Conservation (phyloP, 2,329 filamentous ascomycete genomes). For the Fusarium austroafricanum region DNA sequence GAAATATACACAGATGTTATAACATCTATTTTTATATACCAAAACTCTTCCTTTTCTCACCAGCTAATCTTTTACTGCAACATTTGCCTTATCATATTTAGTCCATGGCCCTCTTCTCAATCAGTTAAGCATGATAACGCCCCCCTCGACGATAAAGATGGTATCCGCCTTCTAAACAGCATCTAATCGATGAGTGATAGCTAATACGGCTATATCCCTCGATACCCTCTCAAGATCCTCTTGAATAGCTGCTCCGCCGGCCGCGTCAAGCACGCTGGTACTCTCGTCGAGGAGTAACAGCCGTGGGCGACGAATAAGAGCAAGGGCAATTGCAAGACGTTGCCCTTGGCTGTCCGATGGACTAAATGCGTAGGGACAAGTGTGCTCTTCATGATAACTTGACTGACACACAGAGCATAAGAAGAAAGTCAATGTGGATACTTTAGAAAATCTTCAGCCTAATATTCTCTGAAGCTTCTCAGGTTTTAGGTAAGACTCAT, state of each 20-base stretch:
- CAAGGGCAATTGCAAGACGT: slow-evolving; percentile 77
- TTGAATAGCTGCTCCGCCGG: no score
- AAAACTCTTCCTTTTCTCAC: no score
- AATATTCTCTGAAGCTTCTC: no score
- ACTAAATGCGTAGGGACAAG: no score
- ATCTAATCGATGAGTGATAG: slow-evolving; percentile 68
- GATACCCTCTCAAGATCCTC: no score
- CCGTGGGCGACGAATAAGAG: slow-evolving; percentile 76
- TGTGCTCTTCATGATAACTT: no score
- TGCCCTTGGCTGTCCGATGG: no score
- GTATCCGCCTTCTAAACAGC: slow-evolving; percentile 55
- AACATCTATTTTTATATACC: background rate
- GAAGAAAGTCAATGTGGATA: no score
- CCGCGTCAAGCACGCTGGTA: slow-evolving; percentile 43
- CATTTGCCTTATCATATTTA: slow-evolving; percentile 24
- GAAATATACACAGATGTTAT: background rate
- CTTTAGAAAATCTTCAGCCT: no score
- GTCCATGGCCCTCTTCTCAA: slow-evolving; percentile 64
- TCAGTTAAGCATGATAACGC: slow-evolving; percentile 61
- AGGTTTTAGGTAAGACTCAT: no score
- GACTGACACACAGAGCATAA: no score
- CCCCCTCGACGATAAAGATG: slow-evolving; percentile 67
- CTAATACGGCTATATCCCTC: slow-evolving; percentile 65
- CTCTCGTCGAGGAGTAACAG: slow-evolving; percentile 72
- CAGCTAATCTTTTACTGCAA: background rate